phyloP scores from a whole-genome alignment of 352 stramenopile species.

The Globisporangium polare region DNA sequence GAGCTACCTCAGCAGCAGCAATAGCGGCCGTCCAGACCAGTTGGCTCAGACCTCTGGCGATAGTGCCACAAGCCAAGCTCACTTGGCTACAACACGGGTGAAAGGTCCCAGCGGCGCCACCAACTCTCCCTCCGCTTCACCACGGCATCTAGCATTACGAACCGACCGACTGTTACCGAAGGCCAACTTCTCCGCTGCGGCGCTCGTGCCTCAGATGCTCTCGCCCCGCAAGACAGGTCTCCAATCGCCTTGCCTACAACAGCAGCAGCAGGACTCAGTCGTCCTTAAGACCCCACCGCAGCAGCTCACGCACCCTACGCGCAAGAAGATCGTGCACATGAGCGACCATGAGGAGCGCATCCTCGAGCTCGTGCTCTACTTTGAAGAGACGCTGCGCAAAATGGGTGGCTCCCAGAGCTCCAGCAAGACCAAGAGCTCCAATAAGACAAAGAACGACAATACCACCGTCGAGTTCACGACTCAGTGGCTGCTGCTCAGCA shows the following conservation, averaged over 20 bases:
- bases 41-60: too few relatives aligned
- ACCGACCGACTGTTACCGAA: conserved; percentile 12
- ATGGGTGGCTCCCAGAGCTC: background rate
- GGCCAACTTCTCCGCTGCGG: conserved; percentile 8
- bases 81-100: background rate
- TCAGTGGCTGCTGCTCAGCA: conserved; percentile 15
- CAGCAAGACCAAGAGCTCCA: background rate
- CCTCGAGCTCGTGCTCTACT: conserved; percentile 33
- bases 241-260: background rate
- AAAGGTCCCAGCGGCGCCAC: background rate
- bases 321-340: conserved; percentile 35
- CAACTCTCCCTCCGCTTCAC: background rate
- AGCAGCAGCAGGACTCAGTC: background rate
- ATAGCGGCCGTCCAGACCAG: background rate
- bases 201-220: conserved; percentile 16
- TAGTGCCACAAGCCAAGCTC: background rate
- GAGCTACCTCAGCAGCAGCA: conserved; percentile 12
- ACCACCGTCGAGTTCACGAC: background rate
- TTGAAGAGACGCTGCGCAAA: conserved; percentile 20
- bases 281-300: background rate
- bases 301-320: conserved; percentile 4
- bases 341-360: conserved; percentile 40
- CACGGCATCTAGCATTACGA: background rate
- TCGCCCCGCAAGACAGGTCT: conserved; percentile 17
- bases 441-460: background rate